Conservation (phyloP, 75 land plant genomes). For the Cunninghamia lanceolata region DNA sequence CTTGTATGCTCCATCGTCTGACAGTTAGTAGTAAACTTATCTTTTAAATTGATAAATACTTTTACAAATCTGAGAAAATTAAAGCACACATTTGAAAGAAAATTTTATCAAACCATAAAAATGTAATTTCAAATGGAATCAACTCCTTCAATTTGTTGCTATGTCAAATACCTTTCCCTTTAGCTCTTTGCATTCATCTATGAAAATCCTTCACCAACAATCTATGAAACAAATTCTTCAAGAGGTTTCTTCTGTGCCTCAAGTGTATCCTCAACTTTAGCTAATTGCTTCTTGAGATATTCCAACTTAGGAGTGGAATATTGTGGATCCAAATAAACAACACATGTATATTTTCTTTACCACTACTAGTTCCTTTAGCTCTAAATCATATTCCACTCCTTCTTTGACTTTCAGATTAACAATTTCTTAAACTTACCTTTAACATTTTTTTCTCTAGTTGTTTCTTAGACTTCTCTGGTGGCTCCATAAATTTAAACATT, state of each 20-base stretch:
- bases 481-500: too few relatives aligned
- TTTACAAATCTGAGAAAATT: neutral
- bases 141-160: neutral
- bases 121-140: neutral
- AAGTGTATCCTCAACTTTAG: slow-evolving; percentile 46
- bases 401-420: too few relatives aligned
- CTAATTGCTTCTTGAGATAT: slow-evolving; percentile 27
- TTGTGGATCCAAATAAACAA: slow-evolving; percentile 72
- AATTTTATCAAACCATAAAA: neutral
- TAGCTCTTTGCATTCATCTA: slow-evolving; percentile 35
- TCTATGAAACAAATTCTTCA: slow-evolving; percentile 30
- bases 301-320: slow-evolving; percentile 49
- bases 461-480: too few relatives aligned
- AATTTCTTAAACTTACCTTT: too few relatives aligned
- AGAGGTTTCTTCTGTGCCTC: slow-evolving; percentile 50
- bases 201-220: slow-evolving; percentile 54
- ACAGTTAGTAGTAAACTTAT: neutral
- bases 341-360: slow-evolving; percentile 79
- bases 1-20: neutral
- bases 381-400: slow-evolving; percentile 39
- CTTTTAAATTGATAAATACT: slow-evolving; percentile 1
- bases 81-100: neutral
- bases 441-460: too few relatives aligned
- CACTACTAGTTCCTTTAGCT: slow-evolving; percentile 59
- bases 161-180: slow-evolving; percentile 5